phyloP scores from a whole-genome alignment of 148 eudicot species.

The Bassia scoparia region DNA sequence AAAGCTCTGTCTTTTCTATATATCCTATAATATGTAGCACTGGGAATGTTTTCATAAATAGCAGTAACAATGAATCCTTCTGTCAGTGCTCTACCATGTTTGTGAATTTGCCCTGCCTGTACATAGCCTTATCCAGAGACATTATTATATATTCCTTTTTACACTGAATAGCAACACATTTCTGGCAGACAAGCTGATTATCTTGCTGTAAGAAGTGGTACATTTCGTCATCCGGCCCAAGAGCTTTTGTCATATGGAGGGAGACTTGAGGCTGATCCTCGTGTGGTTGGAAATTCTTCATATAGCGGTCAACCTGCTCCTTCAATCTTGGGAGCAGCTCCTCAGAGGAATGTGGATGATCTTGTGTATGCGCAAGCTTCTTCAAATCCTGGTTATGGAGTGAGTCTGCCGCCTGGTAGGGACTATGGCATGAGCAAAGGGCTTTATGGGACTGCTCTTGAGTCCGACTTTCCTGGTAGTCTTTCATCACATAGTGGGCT shows the following conservation, averaged over 20 bases:
- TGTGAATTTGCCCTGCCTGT: slow-evolving; percentile 18
- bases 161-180: slow-evolving; percentile 71
- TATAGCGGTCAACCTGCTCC: slow-evolving; percentile 66
- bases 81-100: slow-evolving; percentile 14
- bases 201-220: slow-evolving; percentile 69
- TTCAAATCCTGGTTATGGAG: slow-evolving; percentile 91
- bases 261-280: slow-evolving; percentile 68
- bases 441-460: slow-evolving; percentile 61
- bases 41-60: neutral
- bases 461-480: slow-evolving; percentile 59
- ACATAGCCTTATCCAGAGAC: slow-evolving; percentile 24
- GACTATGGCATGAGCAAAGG: slow-evolving; percentile 88
- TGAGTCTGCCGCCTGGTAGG: slow-evolving; percentile 97
- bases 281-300: slow-evolving; percentile 52
- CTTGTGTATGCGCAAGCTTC: slow-evolving; percentile 58
- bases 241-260: slow-evolving; percentile 72
- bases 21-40: neutral
- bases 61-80: slow-evolving; percentile 1
- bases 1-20: slow-evolving; percentile 3
- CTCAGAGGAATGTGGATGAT: slow-evolving; percentile 65
- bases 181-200: slow-evolving; percentile 99
- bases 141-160: slow-evolving; percentile 30
- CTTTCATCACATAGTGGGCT: slow-evolving; percentile 47
- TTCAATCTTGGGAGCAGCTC: slow-evolving; percentile 91
- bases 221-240: slow-evolving; percentile 61